Base-by-base conservation (phyloP, 768 basidiomycete genomes). In the Rhodotorula kratochvilovae region DNA sequence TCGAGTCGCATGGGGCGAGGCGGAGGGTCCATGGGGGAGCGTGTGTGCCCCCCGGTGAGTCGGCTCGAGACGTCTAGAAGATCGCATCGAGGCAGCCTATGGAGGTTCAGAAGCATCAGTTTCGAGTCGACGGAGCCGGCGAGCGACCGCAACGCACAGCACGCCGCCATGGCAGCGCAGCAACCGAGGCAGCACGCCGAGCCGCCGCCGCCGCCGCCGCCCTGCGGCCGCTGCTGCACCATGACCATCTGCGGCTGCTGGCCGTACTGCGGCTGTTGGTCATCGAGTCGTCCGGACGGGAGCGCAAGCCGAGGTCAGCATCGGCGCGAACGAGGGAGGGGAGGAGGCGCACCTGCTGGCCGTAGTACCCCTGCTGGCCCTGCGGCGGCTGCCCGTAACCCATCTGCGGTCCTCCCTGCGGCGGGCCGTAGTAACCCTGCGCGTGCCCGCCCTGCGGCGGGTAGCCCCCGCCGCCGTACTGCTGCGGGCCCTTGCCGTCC, bases 31-130 rank as follows among this genome's bases (percentile, higher is more conserved):
- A 39, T n/a, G n/a, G 39, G 39, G 39, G 39, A 39, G 39, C 39
- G 39, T 7, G 39, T 13, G 39, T 13, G 6, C 13, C 39, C 39
- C 6, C 39, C 39, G 39, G 13, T 39, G n/a, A n/a, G n/a, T n/a
- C n/a, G n/a, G n/a, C n/a, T n/a, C n/a, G n/a, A n/a, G n/a, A n/a
- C n/a, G n/a, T n/a, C n/a, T 62, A 68, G 68, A 69, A 69, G 48
- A 70, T 53, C 42, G 55, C 46, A 53, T 70, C 68, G 50, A 70
- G 58, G 53, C 68, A 70, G 58, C 68, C 64, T 42, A 27, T 8
- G 23, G n/a, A n/a, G n/a, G n/a, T n/a, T n/a, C n/a, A n/a, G n/a
- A n/a, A n/a, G n/a, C n/a, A n/a, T n/a, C n/a, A n/a, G n/a, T n/a
- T n/a, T n/a, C n/a, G n/a, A n/a, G n/a, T n/a, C n/a, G n/a, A n/a